A percentile compares a stretch with the other conserved stretches of the same genome.
These are phyloP conservation scores for Cocos nucifera DNA, from an alignment of 176 grass and related monocot species.

Conservation along the genomic window DNA sequence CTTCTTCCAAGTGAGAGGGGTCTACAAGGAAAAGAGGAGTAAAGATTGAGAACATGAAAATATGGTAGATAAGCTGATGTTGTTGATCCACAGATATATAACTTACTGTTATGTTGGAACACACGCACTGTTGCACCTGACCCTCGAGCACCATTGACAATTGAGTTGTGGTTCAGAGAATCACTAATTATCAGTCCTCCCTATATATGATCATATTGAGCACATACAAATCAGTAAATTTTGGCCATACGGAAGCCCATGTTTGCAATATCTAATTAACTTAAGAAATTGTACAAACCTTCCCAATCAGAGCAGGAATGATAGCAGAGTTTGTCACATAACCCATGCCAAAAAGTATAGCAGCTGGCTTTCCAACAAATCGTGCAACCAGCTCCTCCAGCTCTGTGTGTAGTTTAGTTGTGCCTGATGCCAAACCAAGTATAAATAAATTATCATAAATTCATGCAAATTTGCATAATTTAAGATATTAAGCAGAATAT, in stretches of 20 bases:
- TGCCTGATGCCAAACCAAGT: conserved; percentile 29
- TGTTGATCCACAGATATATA: neutral
- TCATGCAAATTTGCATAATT: neutral
- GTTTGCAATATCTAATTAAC: too few species aligned
- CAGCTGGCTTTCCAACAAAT: conserved; percentile 78
- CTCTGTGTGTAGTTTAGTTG: conserved; percentile 67
- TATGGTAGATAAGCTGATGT: too few species aligned
- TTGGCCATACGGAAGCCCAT: too few species aligned
- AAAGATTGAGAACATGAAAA: neutral
- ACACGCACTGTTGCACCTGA: conserved; percentile 73
- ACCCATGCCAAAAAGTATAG: conserved; percentile 92
- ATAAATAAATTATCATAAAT: conserved; percentile 11
- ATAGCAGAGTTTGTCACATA: conserved; percentile 87
- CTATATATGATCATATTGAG: conserved; percentile 5
- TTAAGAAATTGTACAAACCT: conserved; percentile 30
- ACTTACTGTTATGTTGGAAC: conserved; percentile 97
- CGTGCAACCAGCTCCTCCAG: conserved; percentile 69
- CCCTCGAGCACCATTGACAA: conserved; percentile 86
- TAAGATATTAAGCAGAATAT: neutral
- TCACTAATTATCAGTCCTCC: conserved; percentile 85
- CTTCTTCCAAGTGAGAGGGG: conserved; percentile 81
- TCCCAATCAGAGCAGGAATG: conserved; percentile 70
- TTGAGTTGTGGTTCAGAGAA: conserved; percentile 93
- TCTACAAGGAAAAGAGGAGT: conserved; percentile 28
- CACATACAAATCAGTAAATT: too few species aligned